Conservation (phyloP, 2,329 filamentous ascomycete species). For the Arthrobotrys pseudoclavata region DNA sequence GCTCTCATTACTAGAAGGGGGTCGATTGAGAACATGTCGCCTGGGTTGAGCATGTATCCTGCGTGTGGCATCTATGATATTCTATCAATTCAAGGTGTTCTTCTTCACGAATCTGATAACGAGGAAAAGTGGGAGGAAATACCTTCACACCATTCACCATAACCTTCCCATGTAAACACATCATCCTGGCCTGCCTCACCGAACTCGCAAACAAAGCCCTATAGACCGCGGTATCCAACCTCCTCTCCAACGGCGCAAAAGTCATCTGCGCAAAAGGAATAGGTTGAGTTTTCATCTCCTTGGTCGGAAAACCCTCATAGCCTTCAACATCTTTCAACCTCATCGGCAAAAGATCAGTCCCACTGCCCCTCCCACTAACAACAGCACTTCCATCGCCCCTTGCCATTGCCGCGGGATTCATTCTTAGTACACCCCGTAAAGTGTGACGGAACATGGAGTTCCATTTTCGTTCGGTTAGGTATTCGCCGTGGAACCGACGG, state of each 20-base stretch:
- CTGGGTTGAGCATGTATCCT: slow-evolving; percentile 93
- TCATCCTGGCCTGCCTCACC: slow-evolving; percentile 90
- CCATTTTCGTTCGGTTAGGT: slow-evolving; percentile 94
- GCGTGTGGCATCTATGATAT: slow-evolving; percentile 85
- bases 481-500: slow-evolving; percentile 92
- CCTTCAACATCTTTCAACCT: slow-evolving; percentile 1
- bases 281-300: slow-evolving; percentile 66
- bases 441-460: slow-evolving; percentile 89
- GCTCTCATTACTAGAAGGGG: slow-evolving; percentile 88
- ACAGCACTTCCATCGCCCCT: slow-evolving; percentile 83
- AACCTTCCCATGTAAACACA: slow-evolving; percentile 91
- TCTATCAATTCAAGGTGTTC: neutral
- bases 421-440: slow-evolving; percentile 84
- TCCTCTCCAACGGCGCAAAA: slow-evolving; percentile 89
- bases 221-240: slow-evolving; percentile 95
- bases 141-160: slow-evolving; percentile 98
- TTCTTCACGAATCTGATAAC: neutral
- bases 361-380: slow-evolving; percentile 85
- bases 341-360: slow-evolving; percentile 68
- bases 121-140: slow-evolving; percentile 42
- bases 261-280: slow-evolving; percentile 98
- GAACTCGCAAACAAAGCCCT: slow-evolving; percentile 94
- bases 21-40: slow-evolving; percentile 98
- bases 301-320: slow-evolving; percentile 1
- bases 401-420: slow-evolving; percentile 85